A percentile compares a stretch with the other conserved stretches of the same genome.
These are phyloP conservation scores for Chytridium lagenaria DNA, from an alignment of 371 early-diverging fungal genomes.

Conservation along the genomic window DNA sequence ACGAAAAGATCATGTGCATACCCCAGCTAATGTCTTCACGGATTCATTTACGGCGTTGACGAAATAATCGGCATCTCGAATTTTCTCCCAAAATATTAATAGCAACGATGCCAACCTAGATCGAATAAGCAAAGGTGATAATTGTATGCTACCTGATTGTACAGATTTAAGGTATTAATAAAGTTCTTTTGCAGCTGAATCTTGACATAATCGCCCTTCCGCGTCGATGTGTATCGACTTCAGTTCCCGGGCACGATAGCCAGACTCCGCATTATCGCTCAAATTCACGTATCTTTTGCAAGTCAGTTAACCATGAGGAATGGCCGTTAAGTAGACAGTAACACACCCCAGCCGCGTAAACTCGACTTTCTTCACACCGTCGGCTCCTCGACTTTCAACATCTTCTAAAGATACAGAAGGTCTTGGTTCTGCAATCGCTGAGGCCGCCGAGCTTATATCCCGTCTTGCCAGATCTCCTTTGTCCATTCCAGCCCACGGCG, in stretches of 20 bases:
- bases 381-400: neutral
- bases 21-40: conserved; percentile 34
- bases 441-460: neutral
- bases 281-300: conserved; percentile 51
- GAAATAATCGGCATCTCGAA: conserved; percentile 23
- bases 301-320: conserved; percentile 25
- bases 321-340: neutral
- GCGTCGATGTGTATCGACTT: conserved; percentile 77
- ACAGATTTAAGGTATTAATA: conserved; percentile 73
- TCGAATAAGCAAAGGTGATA: neutral
- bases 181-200: conserved; percentile 73
- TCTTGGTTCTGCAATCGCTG: neutral
- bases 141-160: conserved; percentile 66
- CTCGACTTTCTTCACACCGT: conserved; percentile 19
- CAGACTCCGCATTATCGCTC: conserved; percentile 58
- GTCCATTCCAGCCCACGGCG: neutral
- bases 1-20: conserved; percentile 21
- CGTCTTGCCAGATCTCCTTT: neutral
- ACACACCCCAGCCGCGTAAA: conserved; percentile 40
- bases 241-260: conserved; percentile 70
- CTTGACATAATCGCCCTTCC: conserved; percentile 74
- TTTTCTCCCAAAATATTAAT: conserved; percentile 63
- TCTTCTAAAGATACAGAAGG: neutral
- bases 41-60: conserved; percentile 26
- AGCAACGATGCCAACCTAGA: conserved; percentile 66